Conservation (phyloP, 1,139 yeast genomes). For the Diutina scorzettiae region DNA sequence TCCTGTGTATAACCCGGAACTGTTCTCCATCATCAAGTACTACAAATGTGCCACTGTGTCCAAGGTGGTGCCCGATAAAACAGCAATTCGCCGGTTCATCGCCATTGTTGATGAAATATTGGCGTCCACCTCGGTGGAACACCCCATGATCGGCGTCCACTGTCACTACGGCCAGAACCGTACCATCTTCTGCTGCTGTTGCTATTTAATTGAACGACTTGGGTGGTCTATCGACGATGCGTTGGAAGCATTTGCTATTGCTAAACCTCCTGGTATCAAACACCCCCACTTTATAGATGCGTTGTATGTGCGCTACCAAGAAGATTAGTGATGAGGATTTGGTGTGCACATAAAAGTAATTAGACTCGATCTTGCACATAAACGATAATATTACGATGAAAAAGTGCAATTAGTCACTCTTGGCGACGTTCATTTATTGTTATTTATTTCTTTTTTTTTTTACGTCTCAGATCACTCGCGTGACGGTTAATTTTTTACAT, state of each 20-base stretch:
- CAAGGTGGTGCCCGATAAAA: constrained; percentile 59
- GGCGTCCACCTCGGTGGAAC: constrained; percentile 12
- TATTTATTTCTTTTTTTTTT: no score
- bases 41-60: constrained; percentile 71
- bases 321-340: background rate
- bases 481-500: no score
- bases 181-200: constrained; percentile 64
- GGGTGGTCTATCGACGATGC: constrained; percentile 57
- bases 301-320: constrained; percentile 51
- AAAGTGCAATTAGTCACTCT: background rate
- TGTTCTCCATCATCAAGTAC: constrained; percentile 42
- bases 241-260: constrained; percentile 42
- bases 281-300: constrained; percentile 74
- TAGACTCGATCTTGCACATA: no score
- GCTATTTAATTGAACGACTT: constrained; percentile 50
- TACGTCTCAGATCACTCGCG: no score
- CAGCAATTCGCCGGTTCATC: constrained; percentile 46
- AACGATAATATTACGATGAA: background rate
- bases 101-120: constrained; percentile 41
- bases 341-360: background rate
- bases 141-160: constrained; percentile 50
- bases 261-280: constrained; percentile 63
- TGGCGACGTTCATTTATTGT: background rate
- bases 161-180: constrained; percentile 79
- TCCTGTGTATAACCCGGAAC: constrained; percentile 60